Evolutionary conservation across 2,329 filamentous ascomycete species (phyloP), one percentile per base, ranked within the genome.

Genomic region (Beauveria caledonica): DNA sequence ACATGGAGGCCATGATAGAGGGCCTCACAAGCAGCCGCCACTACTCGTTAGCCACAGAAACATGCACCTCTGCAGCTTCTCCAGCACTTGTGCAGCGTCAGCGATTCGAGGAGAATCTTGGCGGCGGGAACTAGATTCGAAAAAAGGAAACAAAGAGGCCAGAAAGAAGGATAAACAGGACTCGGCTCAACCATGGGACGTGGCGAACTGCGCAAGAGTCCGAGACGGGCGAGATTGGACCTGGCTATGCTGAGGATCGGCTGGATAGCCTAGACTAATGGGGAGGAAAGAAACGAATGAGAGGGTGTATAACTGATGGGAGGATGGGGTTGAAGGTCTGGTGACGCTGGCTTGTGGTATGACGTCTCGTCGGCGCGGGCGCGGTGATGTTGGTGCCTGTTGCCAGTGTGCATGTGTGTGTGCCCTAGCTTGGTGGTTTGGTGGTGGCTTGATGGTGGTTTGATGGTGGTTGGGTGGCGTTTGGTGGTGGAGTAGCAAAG

Each of bases 301-400:
- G 56, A 58, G 46, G 48, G 21, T 51, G 46, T 23, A 13, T 3
- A 15, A 36, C 13, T 36, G 33, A 13, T 21, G 21, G 25, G 42
- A 51, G 46, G n/a, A 36, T 36, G 23, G 27, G 56, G 56, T 25
- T 36, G 36, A 40, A 23, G 56, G 56, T 59, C 56, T 59, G 56
- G 56, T 59, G 56, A 59, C 56, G 33, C 48, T 59, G 48, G 56
- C 56, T 52, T 59, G 56, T 52, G 48, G 48, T 51, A 59, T 59
- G 56, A 59, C 56, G 56, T 59, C 56, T 52, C 46, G 39, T 52
- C 48, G 48, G 27, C n/a, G 48, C 46, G 56, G 56, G 55, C 45
- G 21, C 42, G 27, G 45, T 36, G 23, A 39, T 44, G 42, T 48
- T 57, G 54, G 21, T 48, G 54, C 44, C 45, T 49, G 44, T 33